Conservation (phyloP, 2,329 filamentous ascomycete species). For the Epichloe scottii region DNA sequence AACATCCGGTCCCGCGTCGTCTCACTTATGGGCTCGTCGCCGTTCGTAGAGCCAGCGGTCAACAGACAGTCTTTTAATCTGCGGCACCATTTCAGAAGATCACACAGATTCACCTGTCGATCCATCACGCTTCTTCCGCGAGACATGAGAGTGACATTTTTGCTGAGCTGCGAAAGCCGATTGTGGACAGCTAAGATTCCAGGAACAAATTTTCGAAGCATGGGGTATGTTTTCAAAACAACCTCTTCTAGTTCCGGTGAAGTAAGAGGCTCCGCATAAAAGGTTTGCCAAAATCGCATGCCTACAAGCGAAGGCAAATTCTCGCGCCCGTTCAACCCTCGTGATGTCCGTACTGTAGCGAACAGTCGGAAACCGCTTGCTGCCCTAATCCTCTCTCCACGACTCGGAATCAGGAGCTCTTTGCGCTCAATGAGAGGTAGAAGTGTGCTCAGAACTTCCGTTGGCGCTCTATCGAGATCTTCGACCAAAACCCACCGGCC, state of each 20-base stretch:
- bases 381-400: conserved; percentile 75
- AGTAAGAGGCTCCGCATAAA: conserved; percentile 55
- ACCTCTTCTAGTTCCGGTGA: conserved; percentile 63
- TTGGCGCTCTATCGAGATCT: conserved; percentile 87
- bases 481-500: conserved; percentile 96
- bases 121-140: conserved; percentile 31
- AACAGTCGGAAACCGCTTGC: conserved; percentile 80
- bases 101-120: conserved; percentile 54
- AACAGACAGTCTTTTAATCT: conserved; percentile 57
- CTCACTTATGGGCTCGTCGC: conserved; percentile 60
- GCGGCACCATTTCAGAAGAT: conserved; percentile 85
- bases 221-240: conserved; percentile 56
- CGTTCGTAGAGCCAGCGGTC: conserved; percentile 48
- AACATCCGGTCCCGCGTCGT: conserved; percentile 72
- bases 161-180: conserved; percentile 37
- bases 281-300: conserved; percentile 69
- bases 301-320: conserved; percentile 67
- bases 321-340: conserved; percentile 53
- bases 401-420: conserved; percentile 81
- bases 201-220: conserved; percentile 49
- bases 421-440: conserved; percentile 84
- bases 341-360: conserved; percentile 73
- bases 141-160: conserved; percentile 25
- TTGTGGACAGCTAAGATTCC: conserved; percentile 48
- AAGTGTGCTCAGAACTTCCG: conserved; percentile 86